Percentiles rank a stretch among this genome's conserved stretches.
Conservation (phyloP, 208 protist genomes). For the Acanthamoeba sp. region DNA sequence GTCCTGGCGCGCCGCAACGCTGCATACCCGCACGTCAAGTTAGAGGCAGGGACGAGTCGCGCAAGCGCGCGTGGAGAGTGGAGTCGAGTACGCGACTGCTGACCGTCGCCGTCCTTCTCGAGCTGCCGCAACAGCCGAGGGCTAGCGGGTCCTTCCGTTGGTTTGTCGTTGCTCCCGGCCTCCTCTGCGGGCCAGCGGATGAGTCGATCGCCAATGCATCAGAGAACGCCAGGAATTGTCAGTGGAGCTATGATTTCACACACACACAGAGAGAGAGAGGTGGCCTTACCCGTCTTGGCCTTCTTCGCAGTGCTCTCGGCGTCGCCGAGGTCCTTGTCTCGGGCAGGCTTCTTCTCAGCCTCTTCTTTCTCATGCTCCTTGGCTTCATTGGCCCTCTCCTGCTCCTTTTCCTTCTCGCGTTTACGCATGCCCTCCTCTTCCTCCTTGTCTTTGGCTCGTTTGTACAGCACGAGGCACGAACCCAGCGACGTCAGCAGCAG, state of each 20-base stretch:
- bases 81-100: background rate
- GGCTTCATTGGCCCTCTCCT: background rate
- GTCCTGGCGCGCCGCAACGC: background rate
- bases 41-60: background rate
- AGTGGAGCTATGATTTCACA: background rate
- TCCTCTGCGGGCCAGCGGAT: background rate
- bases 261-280: background rate
- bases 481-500: background rate
- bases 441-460: slow-evolving; percentile 45
- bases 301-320: background rate
- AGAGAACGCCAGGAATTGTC: background rate
- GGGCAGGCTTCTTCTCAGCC: background rate
- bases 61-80: background rate
- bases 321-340: background rate
- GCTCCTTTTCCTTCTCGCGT: background rate
- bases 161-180: background rate
- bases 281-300: background rate
- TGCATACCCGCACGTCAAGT: background rate
- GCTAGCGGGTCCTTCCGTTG: background rate
- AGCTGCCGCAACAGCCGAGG: background rate
- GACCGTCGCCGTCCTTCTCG: background rate
- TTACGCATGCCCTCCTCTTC: background rate
- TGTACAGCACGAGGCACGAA: slow-evolving; percentile 21
- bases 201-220: background rate
- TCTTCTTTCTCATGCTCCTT: background rate